Evolutionary conservation across 257 asterid species (phyloP).

Genomic region (Striga asiatica): DNA sequence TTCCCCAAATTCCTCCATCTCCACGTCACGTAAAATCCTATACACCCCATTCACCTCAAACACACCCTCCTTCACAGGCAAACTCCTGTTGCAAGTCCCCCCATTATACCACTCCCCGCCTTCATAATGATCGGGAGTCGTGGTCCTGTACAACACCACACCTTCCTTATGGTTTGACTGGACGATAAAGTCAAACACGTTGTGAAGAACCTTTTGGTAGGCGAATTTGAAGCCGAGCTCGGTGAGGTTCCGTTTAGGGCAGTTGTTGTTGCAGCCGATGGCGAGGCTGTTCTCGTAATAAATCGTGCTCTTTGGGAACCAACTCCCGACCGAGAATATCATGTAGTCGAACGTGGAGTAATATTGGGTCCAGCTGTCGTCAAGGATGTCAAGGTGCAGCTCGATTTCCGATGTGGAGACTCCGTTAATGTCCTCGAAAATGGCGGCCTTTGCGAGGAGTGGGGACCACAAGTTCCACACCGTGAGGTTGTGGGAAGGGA

Average conservation of each 20-base stretch:
- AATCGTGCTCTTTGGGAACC: conserved; percentile 54
- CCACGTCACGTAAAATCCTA: too few species aligned
- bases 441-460: conserved; percentile 55
- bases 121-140: too few species aligned
- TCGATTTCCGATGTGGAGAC: conserved; percentile 57
- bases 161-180: conserved; percentile 45
- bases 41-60: too few species aligned
- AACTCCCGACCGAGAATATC: conserved; percentile 62
- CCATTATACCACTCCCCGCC: too few species aligned
- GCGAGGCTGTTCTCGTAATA: conserved; percentile 38
- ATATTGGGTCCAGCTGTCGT: conserved; percentile 49
- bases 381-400: conserved; percentile 75
- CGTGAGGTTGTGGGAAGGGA: conserved; percentile 58
- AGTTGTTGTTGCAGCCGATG: conserved; percentile 66
- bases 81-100: too few species aligned
- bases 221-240: conserved; percentile 47
- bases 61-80: too few species aligned
- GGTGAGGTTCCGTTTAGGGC: conserved; percentile 56
- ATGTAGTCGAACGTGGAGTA: conserved; percentile 38
- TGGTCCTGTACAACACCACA: too few species aligned
- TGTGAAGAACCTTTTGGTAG: conserved; percentile 38
- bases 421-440: conserved; percentile 47
- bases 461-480: conserved; percentile 72
- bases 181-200: conserved; percentile 32
- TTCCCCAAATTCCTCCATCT: too few species aligned